Conservation (phyloP, 1,284 basidiomycete species). For the Phellopilus nigrolimitatus region DNA sequence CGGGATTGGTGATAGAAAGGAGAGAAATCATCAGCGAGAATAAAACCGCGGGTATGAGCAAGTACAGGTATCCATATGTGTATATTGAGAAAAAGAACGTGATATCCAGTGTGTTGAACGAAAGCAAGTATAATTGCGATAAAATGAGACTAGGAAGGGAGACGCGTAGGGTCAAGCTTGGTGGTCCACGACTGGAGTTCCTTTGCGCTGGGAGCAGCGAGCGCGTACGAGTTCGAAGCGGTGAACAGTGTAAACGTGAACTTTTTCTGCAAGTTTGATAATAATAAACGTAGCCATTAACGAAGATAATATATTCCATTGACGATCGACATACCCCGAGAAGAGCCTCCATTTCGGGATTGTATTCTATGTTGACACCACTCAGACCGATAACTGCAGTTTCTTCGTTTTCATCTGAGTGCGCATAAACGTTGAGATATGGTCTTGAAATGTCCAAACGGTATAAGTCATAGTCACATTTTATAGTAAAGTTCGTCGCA, state of each 20-base stretch:
- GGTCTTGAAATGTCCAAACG: constrained; percentile 49
- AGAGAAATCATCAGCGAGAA: background rate
- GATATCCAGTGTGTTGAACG: background rate
- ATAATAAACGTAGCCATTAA: constrained; percentile 15
- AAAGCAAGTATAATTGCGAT: background rate
- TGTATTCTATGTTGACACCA: constrained; percentile 82
- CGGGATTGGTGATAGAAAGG: too few relatives aligned
- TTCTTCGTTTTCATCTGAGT: constrained; percentile 81
- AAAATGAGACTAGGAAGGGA: constrained; percentile 24
- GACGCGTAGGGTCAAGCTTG: constrained; percentile 75
- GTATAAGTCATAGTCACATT: background rate
- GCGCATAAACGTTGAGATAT: constrained; percentile 83
- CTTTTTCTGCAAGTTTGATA: constrained; percentile 51
- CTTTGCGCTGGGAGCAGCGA: constrained; percentile 74
- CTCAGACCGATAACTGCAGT: constrained; percentile 79
- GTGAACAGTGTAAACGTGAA: constrained; percentile 87
- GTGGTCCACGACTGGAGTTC: constrained; percentile 81
- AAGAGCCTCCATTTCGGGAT: constrained; percentile 81
- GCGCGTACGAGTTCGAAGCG: constrained; percentile 82
- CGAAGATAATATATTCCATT: constrained; percentile 11
- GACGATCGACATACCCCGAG: constrained; percentile 61
- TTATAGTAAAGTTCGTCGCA: constrained; percentile 30
- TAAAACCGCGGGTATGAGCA: constrained; percentile 3
- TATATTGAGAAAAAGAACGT: background rate
- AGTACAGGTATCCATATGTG: constrained; percentile 5